Base-by-base conservation (phyloP, 2,329 filamentous ascomycete genomes). In the Fusarium staphyleae region DNA sequence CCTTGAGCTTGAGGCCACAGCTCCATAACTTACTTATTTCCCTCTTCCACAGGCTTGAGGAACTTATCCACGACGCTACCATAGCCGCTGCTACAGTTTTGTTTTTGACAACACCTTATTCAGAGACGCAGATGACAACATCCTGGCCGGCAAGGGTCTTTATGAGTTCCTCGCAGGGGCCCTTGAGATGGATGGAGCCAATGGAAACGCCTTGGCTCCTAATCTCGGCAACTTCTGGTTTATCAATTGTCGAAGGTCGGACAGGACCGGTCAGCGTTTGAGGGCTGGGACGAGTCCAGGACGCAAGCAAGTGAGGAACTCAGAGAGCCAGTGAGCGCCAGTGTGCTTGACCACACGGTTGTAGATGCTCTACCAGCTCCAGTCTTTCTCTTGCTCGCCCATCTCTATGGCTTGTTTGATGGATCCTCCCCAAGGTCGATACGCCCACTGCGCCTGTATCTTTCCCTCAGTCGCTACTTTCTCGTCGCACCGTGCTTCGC, bases 371-470 rank as follows among this genome's bases (percentile, higher is more conserved):
- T 79, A 79, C 88, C 93, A 98, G 11, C 92, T 85, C 12, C 77
- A 72, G 55, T 85, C 79, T 73, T 90, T 93, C 71, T 97, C 90
- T 3, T 85, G 83, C 2, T 85, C 81, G 3, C 75, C 77, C 87
- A 97, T 96, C 62, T 93, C 89, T 14, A 98, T 77, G 1, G 93
- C 92, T 46, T 83, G 80, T 71, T 89, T 87, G 74, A 98, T 93
- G 9, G 92, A 97, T 49, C 82, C 90, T 0, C 95, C 95, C 0
- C 92, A 98, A 73, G 95, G 95, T 32, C 87, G 95, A 52, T 99
- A 99, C 75, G 95, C 95, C 2, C 95, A 99, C 71, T 99, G 95
- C 73, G 95, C 95, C 7, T 91, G 92, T 18, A 91, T 99, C 34
- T 75, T 98, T 7, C 91, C 93, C 0, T 97, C 95, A 0, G 89